phyloP scores from a whole-genome alignment of 345 rosid genomes.

The Linum lewisii region DNA sequence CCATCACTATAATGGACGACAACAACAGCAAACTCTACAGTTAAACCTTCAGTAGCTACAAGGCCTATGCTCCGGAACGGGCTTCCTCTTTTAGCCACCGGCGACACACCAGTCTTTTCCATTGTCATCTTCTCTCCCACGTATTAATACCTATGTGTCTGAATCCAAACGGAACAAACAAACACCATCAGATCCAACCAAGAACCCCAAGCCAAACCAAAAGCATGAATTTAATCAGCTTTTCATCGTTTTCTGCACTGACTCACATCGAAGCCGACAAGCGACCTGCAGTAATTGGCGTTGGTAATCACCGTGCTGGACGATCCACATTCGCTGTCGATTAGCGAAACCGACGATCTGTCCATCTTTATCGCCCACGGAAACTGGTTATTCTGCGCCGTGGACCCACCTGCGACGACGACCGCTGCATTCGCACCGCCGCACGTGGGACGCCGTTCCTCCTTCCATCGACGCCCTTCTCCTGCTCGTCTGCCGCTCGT shows the following conservation, averaged over 20 bases:
- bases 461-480: conserved; percentile 61
- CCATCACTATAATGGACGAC: too few species aligned
- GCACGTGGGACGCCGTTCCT: conserved; percentile 50
- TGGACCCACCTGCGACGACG: conserved; percentile 58
- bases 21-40: too few species aligned
- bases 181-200: not conserved
- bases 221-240: not conserved
- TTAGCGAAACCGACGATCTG: conserved; percentile 54
- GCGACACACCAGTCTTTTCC: too few species aligned
- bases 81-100: too few species aligned
- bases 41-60: too few species aligned
- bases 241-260: not conserved
- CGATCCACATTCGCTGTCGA: conserved; percentile 82
- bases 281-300: conserved; percentile 56
- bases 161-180: not conserved
- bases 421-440: conserved; percentile 69
- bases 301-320: conserved; percentile 65
- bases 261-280: conserved; percentile 25
- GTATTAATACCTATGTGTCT: not conserved
- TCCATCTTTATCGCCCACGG: conserved; percentile 85
- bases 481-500: conserved; percentile 13
- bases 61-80: too few species aligned
- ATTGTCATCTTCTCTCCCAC: too few species aligned
- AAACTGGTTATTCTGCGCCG: conserved; percentile 46
- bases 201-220: not conserved